Percentiles rank a stretch among this genome's conserved stretches.
phyloP scores from a whole-genome alignment of 139 green algal species.

The Picochlorum sp. region DNA sequence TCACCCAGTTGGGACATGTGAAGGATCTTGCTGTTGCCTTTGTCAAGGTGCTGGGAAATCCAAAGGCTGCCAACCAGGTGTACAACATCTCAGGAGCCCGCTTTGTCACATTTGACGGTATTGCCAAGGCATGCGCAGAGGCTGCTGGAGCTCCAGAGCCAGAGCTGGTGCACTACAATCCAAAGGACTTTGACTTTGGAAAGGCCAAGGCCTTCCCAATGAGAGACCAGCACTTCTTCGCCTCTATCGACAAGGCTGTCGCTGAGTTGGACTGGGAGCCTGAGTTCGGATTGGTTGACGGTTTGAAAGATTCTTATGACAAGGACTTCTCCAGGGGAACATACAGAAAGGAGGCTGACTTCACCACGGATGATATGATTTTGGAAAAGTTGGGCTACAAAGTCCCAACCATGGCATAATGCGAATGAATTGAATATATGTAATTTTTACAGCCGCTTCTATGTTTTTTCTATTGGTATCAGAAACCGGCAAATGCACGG shows the following conservation, averaged over 20 bases:
- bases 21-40: slow-evolving; percentile 87
- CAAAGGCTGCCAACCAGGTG: slow-evolving; percentile 56
- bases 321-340: slow-evolving; percentile 91
- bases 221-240: slow-evolving; percentile 95
- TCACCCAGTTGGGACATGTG: slow-evolving; percentile 79
- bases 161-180: slow-evolving; percentile 88
- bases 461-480: neutral
- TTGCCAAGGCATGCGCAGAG: slow-evolving; percentile 86
- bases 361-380: slow-evolving; percentile 85
- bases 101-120: slow-evolving; percentile 92
- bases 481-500: neutral
- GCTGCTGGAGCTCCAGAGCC: slow-evolving; percentile 74
- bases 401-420: slow-evolving; percentile 8
- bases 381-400: slow-evolving; percentile 32
- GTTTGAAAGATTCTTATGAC: slow-evolving; percentile 78
- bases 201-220: slow-evolving; percentile 87
- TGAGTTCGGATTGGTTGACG: slow-evolving; percentile 81
- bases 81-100: slow-evolving; percentile 66
- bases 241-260: slow-evolving; percentile 83
- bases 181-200: slow-evolving; percentile 95
- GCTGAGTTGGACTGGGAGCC: slow-evolving; percentile 80
- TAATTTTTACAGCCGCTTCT: too few species aligned
- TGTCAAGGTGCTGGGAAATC: slow-evolving; percentile 64
- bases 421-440: neutral
- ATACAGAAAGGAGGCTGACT: slow-evolving; percentile 86